Evolutionary conservation across 1,139 yeast species (phyloP).

Genomic region (Debaryomycetaceae sp.): DNA sequence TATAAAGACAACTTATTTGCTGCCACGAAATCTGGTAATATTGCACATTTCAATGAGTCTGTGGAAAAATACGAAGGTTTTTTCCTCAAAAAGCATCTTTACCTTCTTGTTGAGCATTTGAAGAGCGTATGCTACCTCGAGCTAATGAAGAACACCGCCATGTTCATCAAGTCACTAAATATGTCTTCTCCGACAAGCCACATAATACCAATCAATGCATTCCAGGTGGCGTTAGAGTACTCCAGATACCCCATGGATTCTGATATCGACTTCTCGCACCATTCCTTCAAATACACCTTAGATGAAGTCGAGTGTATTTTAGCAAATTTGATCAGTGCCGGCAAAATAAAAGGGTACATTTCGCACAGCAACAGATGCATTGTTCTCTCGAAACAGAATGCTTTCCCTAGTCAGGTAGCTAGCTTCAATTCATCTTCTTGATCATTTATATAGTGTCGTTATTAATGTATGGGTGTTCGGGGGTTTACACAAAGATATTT

Average conservation of each 20-base stretch:
- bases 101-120: slow-evolving; percentile 56
- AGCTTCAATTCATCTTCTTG: background rate
- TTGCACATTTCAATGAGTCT: slow-evolving; percentile 43
- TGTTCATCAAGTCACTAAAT: slow-evolving; percentile 32
- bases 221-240: slow-evolving; percentile 45
- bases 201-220: slow-evolving; percentile 45
- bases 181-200: slow-evolving; percentile 20
- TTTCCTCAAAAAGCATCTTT: slow-evolving; percentile 59
- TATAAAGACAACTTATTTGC: slow-evolving; percentile 48
- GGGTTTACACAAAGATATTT: slow-evolving; percentile 4
- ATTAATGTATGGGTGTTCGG: background rate
- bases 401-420: slow-evolving; percentile 53
- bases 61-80: slow-evolving; percentile 44
- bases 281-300: slow-evolving; percentile 13
- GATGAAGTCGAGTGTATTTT: slow-evolving; percentile 70
- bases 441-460: background rate
- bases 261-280: slow-evolving; percentile 7
- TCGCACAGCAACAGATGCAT: slow-evolving; percentile 72
- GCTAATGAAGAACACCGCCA: slow-evolving; percentile 49
- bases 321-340: slow-evolving; percentile 63
- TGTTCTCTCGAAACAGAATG: slow-evolving; percentile 70
- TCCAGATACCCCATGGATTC: slow-evolving; percentile 19
- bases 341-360: slow-evolving; percentile 75
- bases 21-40: slow-evolving; percentile 54
- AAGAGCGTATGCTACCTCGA: slow-evolving; percentile 50